These are phyloP conservation scores for Clonostachys chloroleuca DNA, from an alignment of 2,329 filamentous ascomycete genomes.

Conservation along the genomic window DNA sequence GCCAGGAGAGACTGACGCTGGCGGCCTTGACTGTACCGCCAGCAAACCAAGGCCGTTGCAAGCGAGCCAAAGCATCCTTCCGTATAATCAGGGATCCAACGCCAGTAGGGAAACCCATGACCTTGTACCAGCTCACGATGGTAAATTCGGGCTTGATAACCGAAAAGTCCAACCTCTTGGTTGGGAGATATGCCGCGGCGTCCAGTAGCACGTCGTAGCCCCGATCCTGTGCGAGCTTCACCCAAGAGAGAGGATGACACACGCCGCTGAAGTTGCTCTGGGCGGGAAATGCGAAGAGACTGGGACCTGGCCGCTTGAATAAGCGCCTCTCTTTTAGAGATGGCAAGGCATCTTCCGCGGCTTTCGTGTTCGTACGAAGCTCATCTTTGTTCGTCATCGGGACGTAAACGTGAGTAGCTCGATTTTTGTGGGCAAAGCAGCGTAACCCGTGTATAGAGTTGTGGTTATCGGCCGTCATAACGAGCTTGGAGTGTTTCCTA, in stretches of 20 bases:
- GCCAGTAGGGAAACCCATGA: conserved; percentile 35
- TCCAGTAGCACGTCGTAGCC: conserved; percentile 35
- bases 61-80: conserved; percentile 17
- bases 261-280: conserved; percentile 40
- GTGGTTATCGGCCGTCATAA: conserved; percentile 34
- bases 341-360: conserved; percentile 15
- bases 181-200: conserved; percentile 32
- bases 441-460: conserved; percentile 34
- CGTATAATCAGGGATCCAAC: conserved; percentile 31
- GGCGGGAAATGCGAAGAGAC: conserved; percentile 37
- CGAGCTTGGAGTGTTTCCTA: conserved; percentile 11
- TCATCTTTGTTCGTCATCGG: conserved; percentile 13
- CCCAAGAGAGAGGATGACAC: conserved; percentile 30
- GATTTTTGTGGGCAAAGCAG: conserved; percentile 20
- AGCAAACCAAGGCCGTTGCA: conserved; percentile 30
- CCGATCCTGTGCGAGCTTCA: conserved; percentile 22
- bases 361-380: conserved; percentile 17
- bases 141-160: conserved; percentile 28
- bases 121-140: conserved; percentile 33
- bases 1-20: conserved; percentile 21
- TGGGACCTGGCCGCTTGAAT: neutral
- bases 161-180: conserved; percentile 23
- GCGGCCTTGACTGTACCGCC: conserved; percentile 30
- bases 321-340: neutral
- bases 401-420: conserved; percentile 20